phyloP scores from a whole-genome alignment of 2,329 filamentous ascomycete species.

The Colletotrichum truncatum region DNA sequence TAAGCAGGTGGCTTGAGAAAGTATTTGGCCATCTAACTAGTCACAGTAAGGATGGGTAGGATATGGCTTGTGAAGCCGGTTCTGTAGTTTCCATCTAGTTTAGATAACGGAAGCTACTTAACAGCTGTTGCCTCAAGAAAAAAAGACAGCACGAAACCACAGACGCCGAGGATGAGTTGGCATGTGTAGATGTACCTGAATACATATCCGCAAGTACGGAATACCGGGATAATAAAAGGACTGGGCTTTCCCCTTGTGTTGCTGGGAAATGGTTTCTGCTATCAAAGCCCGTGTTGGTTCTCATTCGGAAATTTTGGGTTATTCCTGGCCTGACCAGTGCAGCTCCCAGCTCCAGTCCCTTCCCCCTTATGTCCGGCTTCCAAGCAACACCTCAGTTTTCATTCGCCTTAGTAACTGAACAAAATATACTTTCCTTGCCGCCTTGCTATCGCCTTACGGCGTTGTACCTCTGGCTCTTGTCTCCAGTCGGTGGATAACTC shows the following conservation, averaged over 20 bases:
- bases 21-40: background rate
- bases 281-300: conserved; percentile 4
- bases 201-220: too few relatives aligned
- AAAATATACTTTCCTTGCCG: background rate
- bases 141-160: background rate
- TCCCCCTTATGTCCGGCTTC: background rate
- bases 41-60: background rate
- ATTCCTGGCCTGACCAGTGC: background rate
- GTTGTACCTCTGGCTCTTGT: background rate
- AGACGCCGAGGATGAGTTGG: background rate
- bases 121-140: background rate
- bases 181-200: background rate
- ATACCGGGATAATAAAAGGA: background rate
- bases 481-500: conserved; percentile 19
- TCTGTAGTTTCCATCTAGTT: too few relatives aligned
- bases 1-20: background rate
- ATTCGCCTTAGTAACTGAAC: background rate
- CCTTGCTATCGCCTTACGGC: background rate
- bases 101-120: too few relatives aligned
- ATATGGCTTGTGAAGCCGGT: conserved; percentile 9
- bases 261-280: background rate
- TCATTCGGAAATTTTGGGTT: background rate
- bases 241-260: background rate
- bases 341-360: background rate
- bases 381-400: background rate